Conservation (phyloP, 1,139 yeast genomes). For the Pichia sp. region DNA sequence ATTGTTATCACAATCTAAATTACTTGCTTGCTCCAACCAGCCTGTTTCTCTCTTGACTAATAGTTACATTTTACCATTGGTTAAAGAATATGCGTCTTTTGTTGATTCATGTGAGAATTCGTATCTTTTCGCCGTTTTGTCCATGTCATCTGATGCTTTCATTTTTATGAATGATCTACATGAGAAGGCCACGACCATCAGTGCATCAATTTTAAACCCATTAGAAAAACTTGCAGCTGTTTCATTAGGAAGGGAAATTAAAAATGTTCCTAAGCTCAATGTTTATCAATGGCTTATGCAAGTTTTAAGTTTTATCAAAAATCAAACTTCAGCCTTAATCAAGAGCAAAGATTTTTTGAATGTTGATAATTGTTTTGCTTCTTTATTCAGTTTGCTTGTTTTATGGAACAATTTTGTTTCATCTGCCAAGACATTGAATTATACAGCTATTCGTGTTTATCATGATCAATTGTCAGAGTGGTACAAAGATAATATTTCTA, state of each 20-base stretch:
- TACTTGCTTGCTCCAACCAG: slow-evolving; percentile 5
- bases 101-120: slow-evolving; percentile 29
- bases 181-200: slow-evolving; percentile 26
- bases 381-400: slow-evolving; percentile 22
- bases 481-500: slow-evolving; percentile 31
- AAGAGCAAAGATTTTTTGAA: background rate
- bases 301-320: slow-evolving; percentile 32
- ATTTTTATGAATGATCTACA: slow-evolving; percentile 20
- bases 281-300: slow-evolving; percentile 41
- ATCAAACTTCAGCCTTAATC: slow-evolving; percentile 13
- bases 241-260: slow-evolving; percentile 50
- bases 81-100: slow-evolving; percentile 9
- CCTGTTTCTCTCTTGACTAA: slow-evolving; percentile 30
- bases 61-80: slow-evolving; percentile 24
- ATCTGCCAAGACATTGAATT: slow-evolving; percentile 46
- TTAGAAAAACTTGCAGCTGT: slow-evolving; percentile 68
- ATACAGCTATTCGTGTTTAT: slow-evolving; percentile 64
- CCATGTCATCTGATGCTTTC: slow-evolving; percentile 24
- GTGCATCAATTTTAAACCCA: slow-evolving; percentile 49
- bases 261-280: slow-evolving; percentile 50
- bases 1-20: slow-evolving; percentile 21
- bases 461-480: slow-evolving; percentile 53
- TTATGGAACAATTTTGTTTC: slow-evolving; percentile 30
- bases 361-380: slow-evolving; percentile 9
- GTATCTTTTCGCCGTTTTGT: slow-evolving; percentile 30